Conservation (phyloP, 768 basidiomycete species). For the Imleria badia region DNA sequence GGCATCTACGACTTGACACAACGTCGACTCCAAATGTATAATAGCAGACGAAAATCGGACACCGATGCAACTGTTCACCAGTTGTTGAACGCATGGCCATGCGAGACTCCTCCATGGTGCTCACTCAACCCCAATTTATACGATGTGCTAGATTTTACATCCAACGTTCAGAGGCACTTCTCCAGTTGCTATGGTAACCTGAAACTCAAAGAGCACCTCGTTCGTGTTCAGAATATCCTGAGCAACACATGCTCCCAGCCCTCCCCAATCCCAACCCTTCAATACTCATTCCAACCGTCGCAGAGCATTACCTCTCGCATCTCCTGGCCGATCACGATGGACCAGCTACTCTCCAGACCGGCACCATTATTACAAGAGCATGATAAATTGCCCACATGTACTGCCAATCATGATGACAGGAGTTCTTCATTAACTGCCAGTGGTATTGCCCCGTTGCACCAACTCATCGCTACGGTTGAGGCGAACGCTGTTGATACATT, state of each 20-base stretch:
- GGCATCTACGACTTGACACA: not conserved
- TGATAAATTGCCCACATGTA: not conserved
- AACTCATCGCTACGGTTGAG: conserved; percentile 3
- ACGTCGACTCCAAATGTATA: conserved; percentile 10
- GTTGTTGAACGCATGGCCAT: conserved; percentile 21
- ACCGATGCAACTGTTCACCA: not conserved
- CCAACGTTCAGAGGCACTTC: conserved; percentile 4
- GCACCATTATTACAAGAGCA: not conserved
- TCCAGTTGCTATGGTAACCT: conserved; percentile 16
- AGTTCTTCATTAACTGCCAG: not conserved
- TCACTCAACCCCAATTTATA: conserved; percentile 1
- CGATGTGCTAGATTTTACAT: not conserved
- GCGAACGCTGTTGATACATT: conserved; percentile 9
- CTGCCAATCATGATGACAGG: not conserved
- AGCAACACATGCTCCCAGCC: not conserved
- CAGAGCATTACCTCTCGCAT: not conserved
- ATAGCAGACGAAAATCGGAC: conserved; percentile 10
- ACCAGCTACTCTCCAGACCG: conserved; percentile 6
- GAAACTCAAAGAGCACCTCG: conserved; percentile 13
- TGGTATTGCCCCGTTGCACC: not conserved
- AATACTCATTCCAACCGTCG: conserved; percentile 8
- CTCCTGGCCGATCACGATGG: not conserved
- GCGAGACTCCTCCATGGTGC: conserved; percentile 8
- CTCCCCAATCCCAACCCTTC: not conserved
- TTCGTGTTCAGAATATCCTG: conserved; percentile 10